phyloP scores from a whole-genome alignment of 2,329 filamentous ascomycete genomes.

The Whalleya microplaca region DNA sequence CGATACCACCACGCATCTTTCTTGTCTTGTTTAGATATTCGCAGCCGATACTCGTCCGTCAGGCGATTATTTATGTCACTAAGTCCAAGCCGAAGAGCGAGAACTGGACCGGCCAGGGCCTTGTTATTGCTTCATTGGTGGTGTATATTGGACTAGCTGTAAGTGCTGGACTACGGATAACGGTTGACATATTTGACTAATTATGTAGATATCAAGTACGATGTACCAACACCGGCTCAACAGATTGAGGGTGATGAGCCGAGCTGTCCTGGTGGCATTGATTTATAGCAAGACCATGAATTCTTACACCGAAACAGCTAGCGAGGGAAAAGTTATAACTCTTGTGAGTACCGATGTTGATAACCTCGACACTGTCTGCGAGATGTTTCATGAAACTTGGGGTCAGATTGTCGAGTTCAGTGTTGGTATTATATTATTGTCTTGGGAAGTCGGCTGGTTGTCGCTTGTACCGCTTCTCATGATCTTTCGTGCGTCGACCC shows the following conservation, averaged over 20 bases:
- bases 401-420: constrained; percentile 46
- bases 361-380: constrained; percentile 35
- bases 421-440: constrained; percentile 44
- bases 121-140: constrained; percentile 38
- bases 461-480: constrained; percentile 45
- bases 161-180: constrained; percentile 12
- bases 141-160: constrained; percentile 45
- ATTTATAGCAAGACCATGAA: constrained; percentile 40
- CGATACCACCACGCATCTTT: constrained; percentile 42
- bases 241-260: constrained; percentile 38
- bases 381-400: constrained; percentile 49
- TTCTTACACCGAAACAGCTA: constrained; percentile 26
- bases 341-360: constrained; percentile 48
- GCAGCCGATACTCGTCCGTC: constrained; percentile 45
- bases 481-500: constrained; percentile 42
- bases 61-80: constrained; percentile 40
- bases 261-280: constrained; percentile 41
- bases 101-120: constrained; percentile 28
- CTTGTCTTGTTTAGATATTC: constrained; percentile 45
- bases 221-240: constrained; percentile 39
- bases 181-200: neutral
- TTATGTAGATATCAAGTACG: constrained; percentile 36
- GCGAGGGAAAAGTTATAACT: constrained; percentile 41
- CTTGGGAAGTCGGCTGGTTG: constrained; percentile 46
- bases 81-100: constrained; percentile 1